Percentiles rank a stretch among this genome's conserved stretches.
These are phyloP conservation scores for Apiospora phragmitis DNA, from an alignment of 2,329 filamentous ascomycete genomes.

Conservation along the genomic window DNA sequence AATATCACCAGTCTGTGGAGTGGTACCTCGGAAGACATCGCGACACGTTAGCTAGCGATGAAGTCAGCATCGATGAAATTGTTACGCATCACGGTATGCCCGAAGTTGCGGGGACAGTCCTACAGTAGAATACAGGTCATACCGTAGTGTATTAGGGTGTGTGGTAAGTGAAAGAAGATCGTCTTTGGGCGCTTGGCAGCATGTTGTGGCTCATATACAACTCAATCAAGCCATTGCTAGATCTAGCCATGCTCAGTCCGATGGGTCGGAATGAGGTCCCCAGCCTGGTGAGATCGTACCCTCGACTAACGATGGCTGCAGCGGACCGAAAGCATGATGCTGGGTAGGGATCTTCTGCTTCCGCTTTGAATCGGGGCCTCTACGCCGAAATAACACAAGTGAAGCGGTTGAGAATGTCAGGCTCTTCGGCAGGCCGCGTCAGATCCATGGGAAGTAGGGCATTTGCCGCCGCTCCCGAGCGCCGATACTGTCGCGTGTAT, in stretches of 20 bases:
- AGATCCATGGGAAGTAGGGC: not conserved
- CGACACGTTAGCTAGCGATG: too few relatives aligned
- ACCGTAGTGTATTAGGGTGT: too few relatives aligned
- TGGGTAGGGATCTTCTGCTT: not conserved
- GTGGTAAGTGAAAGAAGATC: too few relatives aligned
- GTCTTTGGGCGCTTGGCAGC: too few relatives aligned
- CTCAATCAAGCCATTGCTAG: too few relatives aligned
- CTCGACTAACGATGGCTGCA: not conserved
- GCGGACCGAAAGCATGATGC: not conserved
- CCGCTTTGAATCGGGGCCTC: not conserved
- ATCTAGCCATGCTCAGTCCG: not conserved
- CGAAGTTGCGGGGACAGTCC: too few relatives aligned
- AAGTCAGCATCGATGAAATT: too few relatives aligned
- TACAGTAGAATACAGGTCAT: too few relatives aligned
- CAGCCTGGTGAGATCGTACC: not conserved
- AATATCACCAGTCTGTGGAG: constrained; percentile 95
- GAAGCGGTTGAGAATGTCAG: not conserved
- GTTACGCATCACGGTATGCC: too few relatives aligned
- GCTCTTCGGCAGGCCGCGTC: not conserved
- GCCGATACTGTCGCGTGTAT: not conserved
- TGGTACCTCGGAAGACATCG: too few relatives aligned
- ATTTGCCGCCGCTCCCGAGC: not conserved
- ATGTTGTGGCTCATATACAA: too few relatives aligned
- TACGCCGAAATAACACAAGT: not conserved
- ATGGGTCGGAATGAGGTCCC: not conserved